A percentile compares a stretch with the other conserved stretches of the same genome.
These are phyloP conservation scores for Zygoascus hellenicus DNA, from an alignment of 1,139 yeast species.

Conservation along the genomic window DNA sequence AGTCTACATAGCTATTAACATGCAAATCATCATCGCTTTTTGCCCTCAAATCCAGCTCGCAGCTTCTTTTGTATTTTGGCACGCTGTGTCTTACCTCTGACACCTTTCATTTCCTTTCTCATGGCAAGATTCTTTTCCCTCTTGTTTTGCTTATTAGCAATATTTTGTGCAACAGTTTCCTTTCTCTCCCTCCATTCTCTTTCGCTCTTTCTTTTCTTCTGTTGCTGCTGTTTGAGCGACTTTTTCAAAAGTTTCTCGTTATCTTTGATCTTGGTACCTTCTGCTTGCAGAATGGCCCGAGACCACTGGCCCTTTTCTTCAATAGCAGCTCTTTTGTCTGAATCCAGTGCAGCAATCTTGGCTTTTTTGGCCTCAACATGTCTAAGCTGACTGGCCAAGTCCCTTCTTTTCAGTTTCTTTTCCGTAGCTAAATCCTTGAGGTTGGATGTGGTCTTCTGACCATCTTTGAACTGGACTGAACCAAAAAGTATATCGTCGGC, in stretches of 20 bases:
- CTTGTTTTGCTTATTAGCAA: conserved; percentile 64
- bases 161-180: conserved; percentile 67
- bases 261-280: conserved; percentile 81
- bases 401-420: conserved; percentile 78
- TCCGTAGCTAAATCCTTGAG: conserved; percentile 55
- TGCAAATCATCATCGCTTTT: conserved; percentile 6
- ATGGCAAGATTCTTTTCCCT: conserved; percentile 78
- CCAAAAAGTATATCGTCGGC: conserved; percentile 58
- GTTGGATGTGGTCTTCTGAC: conserved; percentile 75
- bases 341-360: conserved; percentile 54
- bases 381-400: conserved; percentile 74
- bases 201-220: conserved; percentile 71
- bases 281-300: conserved; percentile 76
- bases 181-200: conserved; percentile 78
- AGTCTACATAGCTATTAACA: no score
- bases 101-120: conserved; percentile 43
- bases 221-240: conserved; percentile 74
- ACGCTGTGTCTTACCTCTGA: conserved; percentile 41
- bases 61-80: conserved; percentile 20
- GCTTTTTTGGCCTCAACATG: conserved; percentile 69
- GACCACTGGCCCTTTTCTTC: conserved; percentile 82
- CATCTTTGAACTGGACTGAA: conserved; percentile 78
- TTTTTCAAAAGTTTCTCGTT: conserved; percentile 83
- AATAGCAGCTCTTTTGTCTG: conserved; percentile 54
- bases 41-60: conserved; percentile 29